These are phyloP conservation scores for Isabelozyma gotoi DNA, from an alignment of 805 yeast genomes.

Conservation along the genomic window DNA sequence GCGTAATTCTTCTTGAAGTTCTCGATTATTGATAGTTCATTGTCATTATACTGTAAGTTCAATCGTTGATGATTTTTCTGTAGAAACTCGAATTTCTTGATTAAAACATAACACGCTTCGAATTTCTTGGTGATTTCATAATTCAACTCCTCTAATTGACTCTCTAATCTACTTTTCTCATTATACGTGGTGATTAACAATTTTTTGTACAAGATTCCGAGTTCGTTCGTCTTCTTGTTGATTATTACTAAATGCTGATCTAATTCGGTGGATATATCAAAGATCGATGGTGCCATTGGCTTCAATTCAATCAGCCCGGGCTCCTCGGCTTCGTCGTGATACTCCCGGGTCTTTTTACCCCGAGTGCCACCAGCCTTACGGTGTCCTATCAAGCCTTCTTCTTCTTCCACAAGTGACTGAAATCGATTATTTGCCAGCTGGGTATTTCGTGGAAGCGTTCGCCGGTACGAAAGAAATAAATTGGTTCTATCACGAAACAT, in stretches of 20 bases:
- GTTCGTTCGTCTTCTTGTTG: constrained; percentile 52
- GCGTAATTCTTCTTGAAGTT: constrained; percentile 88
- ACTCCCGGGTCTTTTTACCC: neutral
- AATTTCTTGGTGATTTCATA: constrained; percentile 71
- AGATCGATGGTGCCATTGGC: constrained; percentile 73
- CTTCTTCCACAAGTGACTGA: constrained; percentile 49
- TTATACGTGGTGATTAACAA: constrained; percentile 84
- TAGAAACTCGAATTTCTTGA: constrained; percentile 59
- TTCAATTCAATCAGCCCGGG: constrained; percentile 54
- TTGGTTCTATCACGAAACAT: constrained; percentile 97
- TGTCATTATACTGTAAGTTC: constrained; percentile 36
- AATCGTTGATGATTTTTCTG: constrained; percentile 40
- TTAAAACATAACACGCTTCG: constrained; percentile 73
- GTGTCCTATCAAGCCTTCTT: constrained; percentile 53
- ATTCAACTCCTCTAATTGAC: constrained; percentile 75
- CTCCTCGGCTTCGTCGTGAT: constrained; percentile 8
- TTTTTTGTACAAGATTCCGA: constrained; percentile 73
- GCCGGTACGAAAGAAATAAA: constrained; percentile 80
- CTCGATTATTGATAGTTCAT: constrained; percentile 65
- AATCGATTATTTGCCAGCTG: constrained; percentile 25
- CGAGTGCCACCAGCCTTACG: constrained; percentile 14
- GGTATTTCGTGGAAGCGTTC: constrained; percentile 74
- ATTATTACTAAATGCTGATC: constrained; percentile 61
- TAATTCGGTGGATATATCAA: constrained; percentile 70
- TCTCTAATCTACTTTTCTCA: constrained; percentile 75